Evolutionary conservation across 495 filamentous ascomycete species (phyloP).

Genomic region (Chlorociboria aeruginascens): DNA sequence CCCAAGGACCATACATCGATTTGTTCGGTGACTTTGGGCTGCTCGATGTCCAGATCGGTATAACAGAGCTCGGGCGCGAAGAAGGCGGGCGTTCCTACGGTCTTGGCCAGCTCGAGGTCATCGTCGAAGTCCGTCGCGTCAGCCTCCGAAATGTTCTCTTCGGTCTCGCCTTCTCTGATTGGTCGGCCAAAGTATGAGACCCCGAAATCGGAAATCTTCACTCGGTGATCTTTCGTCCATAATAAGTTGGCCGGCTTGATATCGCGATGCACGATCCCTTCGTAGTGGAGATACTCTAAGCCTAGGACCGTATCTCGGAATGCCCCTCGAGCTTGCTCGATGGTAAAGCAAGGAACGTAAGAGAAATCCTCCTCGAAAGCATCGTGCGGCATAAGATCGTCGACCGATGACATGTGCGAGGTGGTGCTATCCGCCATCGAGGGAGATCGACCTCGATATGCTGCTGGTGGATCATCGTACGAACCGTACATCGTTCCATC

Average conservation of each 20-base stretch:
- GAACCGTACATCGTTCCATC: slow-evolving; percentile 69
- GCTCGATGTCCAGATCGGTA: slow-evolving; percentile 43
- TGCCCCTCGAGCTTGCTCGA: slow-evolving; percentile 70
- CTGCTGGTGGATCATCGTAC: slow-evolving; percentile 41
- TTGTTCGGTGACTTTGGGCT: slow-evolving; percentile 44
- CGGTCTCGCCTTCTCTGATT: slow-evolving; percentile 60
- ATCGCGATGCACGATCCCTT: slow-evolving; percentile 93
- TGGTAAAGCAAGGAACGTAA: slow-evolving; percentile 83
- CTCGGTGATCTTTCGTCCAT: slow-evolving; percentile 68
- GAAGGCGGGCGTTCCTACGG: slow-evolving; percentile 93
- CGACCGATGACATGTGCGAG: slow-evolving; percentile 46
- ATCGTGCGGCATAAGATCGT: slow-evolving; percentile 34
- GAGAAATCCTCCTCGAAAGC: slow-evolving; percentile 71
- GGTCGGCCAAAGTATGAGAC: slow-evolving; percentile 91
- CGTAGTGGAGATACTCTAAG: slow-evolving; percentile 90
- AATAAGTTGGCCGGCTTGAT: slow-evolving; percentile 98
- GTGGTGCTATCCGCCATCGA: slow-evolving; percentile 50
- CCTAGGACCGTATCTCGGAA: slow-evolving; percentile 92
- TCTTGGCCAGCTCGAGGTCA: slow-evolving; percentile 90
- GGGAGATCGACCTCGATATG: slow-evolving; percentile 39
- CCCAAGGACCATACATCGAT: slow-evolving; percentile 98
- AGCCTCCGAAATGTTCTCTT: slow-evolving; percentile 70
- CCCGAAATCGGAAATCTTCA: slow-evolving; percentile 99
- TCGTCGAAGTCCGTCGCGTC: slow-evolving; percentile 78
- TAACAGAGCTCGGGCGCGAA: slow-evolving; percentile 97